Conservation (phyloP, 1,284 basidiomycete genomes). For the Singerocomus inundabilis region DNA sequence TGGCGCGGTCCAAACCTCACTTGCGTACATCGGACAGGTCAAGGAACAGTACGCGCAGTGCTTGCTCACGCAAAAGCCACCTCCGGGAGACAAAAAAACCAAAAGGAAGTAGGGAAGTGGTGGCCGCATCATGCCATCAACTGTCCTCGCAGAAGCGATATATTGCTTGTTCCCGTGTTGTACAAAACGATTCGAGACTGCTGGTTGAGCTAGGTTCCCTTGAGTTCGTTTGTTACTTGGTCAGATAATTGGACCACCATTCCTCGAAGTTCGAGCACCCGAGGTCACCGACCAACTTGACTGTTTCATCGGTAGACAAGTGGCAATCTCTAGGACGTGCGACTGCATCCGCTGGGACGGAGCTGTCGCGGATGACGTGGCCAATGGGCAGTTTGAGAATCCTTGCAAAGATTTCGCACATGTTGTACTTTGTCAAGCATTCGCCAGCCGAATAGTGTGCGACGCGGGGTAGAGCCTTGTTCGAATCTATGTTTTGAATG, state of each 20-base stretch:
- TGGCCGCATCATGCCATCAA: background rate
- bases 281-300: slow-evolving; percentile 57
- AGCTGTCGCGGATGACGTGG: slow-evolving; percentile 67
- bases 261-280: slow-evolving; percentile 67
- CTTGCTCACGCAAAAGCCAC: slow-evolving; percentile 12
- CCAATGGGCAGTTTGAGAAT: slow-evolving; percentile 61
- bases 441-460: slow-evolving; percentile 76
- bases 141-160: background rate
- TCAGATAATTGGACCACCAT: slow-evolving; percentile 61
- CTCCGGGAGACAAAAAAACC: slow-evolving; percentile 10
- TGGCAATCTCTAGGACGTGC: slow-evolving; percentile 71
- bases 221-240: slow-evolving; percentile 11
- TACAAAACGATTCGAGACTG: slow-evolving; percentile 8
- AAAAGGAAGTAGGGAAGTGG: background rate
- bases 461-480: slow-evolving; percentile 55
- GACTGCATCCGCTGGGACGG: slow-evolving; percentile 62
- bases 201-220: background rate
- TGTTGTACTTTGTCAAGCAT: slow-evolving; percentile 83
- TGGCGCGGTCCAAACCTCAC: background rate
- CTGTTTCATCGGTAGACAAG: slow-evolving; percentile 67
- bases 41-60: slow-evolving; percentile 24
- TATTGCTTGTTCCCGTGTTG: background rate
- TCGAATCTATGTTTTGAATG: slow-evolving; percentile 29
- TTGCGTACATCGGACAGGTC: slow-evolving; percentile 10
- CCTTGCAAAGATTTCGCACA: slow-evolving; percentile 71